phyloP scores from a whole-genome alignment of 192 early-diverging fungal genomes.

The Coemansia sp. region DNA sequence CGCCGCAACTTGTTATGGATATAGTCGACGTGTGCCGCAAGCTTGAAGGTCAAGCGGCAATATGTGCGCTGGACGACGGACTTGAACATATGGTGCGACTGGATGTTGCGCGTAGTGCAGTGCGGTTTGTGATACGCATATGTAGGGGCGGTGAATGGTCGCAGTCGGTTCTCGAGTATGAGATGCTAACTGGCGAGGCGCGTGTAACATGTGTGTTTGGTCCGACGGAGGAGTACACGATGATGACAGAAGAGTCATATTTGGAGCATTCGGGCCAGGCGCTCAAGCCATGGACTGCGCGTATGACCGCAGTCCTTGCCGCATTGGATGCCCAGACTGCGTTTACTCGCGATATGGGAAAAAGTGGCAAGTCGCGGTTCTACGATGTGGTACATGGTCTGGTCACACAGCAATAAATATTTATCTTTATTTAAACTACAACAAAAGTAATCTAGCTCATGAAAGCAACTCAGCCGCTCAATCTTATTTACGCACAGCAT shows the following conservation, averaged over 20 bases:
- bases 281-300: conserved; percentile 19
- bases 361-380: conserved; percentile 45
- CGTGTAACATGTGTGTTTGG: conserved; percentile 13
- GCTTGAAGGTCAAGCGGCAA: conserved; percentile 18
- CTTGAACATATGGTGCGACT: conserved; percentile 30
- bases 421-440: neutral
- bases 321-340: conserved; percentile 30
- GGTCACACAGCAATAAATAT: neutral
- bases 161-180: conserved; percentile 22
- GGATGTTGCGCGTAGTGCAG: conserved; percentile 2
- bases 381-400: conserved; percentile 30
- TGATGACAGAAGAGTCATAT: neutral
- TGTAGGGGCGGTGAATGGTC: conserved; percentile 6
- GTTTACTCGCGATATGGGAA: conserved; percentile 48
- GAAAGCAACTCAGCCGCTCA: conserved; percentile 3
- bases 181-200: conserved; percentile 26
- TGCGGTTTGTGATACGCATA: neutral
- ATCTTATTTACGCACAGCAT: conserved; percentile 42
- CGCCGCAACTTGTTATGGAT: conserved; percentile 50
- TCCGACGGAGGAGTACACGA: neutral
- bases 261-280: neutral
- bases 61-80: conserved; percentile 23
- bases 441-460: neutral
- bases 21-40: conserved; percentile 29
- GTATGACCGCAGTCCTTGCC: conserved; percentile 15